Base-by-base conservation (phyloP, 768 basidiomycete genomes). In the Boletus vinaceobasis region DNA sequence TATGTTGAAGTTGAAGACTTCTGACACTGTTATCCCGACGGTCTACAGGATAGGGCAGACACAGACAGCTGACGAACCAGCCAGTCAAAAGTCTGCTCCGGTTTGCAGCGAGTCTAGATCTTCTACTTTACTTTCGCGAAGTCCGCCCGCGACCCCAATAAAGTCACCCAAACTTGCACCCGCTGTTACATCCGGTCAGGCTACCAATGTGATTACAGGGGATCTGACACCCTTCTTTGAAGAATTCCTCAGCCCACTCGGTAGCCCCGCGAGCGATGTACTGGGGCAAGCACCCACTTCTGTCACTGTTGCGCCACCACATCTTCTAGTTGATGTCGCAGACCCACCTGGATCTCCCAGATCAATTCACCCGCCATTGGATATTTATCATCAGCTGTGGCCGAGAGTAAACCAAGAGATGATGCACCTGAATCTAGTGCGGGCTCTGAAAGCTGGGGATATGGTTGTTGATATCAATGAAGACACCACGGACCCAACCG, bases 1-100 rank as follows among this genome's bases (percentile, higher is more conserved):
- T 1, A 56, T 95, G 65, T 66, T 93, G 64, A 94, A 93, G 80
- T 75, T 94, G 71, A 85, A 75, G 63, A 75, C 74, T 0, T 57
- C 75, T 1, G 78, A 79, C 17, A 77, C 80, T 4, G 65, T 77
- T 15, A 67, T 85, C 29, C 83, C 83, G 1, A 67, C 70, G 5
- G 74, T 80, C 26, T 69, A 67, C 52, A 65, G 71, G 32, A 58
- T 65, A 26, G 72, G 67, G 8, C 52, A 52, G 47, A 56, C 56
- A 14, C 36, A 48, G 11, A 23, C 32, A 42, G 52, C 54, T 3
- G 49, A 50, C 32, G 44, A 53, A 46, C 29, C 35, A 10, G 14
- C n/a, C 15, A 13, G 14, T 33, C 52, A 19, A 40, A 37, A 27
- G 38, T 36, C 50, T 26, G 1, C 26, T 35, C 13, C 44, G 7